Evolutionary conservation across 768 basidiomycete genomes (phyloP).

Genomic region (Pleurotus sapidus): DNA sequence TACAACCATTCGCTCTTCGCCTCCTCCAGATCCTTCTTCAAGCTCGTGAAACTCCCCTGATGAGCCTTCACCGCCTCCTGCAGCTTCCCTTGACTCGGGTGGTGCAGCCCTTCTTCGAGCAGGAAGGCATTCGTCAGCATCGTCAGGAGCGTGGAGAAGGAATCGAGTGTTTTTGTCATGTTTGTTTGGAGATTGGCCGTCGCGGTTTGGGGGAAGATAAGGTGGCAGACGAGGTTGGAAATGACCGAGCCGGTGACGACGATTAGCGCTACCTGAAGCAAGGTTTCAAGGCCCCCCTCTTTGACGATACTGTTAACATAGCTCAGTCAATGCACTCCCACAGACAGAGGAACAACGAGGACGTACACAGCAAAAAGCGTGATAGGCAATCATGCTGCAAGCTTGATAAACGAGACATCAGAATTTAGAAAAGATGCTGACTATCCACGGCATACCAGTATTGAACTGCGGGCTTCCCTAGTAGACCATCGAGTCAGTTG

Average conservation of each 20-base stretch:
- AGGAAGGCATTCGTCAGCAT: constrained; percentile 86
- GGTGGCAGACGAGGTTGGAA: constrained; percentile 82
- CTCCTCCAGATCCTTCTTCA: constrained; percentile 84
- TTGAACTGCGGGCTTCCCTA: constrained; percentile 84
- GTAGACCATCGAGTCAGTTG: neutral
- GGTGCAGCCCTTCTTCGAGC: constrained; percentile 63
- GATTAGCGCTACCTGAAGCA: constrained; percentile 75
- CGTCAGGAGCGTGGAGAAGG: constrained; percentile 81
- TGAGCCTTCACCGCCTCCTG: constrained; percentile 82
- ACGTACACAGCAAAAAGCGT: constrained; percentile 82
- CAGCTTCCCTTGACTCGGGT: constrained; percentile 58
- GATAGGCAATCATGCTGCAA: constrained; percentile 81
- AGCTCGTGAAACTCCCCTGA: constrained; percentile 83
- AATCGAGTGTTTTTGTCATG: constrained; percentile 83
- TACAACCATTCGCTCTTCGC: constrained; percentile 82
- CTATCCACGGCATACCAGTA: constrained; percentile 49
- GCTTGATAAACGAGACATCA: constrained; percentile 36
- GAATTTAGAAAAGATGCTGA: neutral
- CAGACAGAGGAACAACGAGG: neutral
- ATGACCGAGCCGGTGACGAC: constrained; percentile 72
- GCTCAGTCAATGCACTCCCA: constrained; percentile 1
- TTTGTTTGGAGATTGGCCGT: constrained; percentile 77
- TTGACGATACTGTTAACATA: constrained; percentile 62
- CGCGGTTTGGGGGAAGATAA: constrained; percentile 84
- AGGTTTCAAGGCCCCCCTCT: constrained; percentile 78